Conservation (phyloP, 805 yeast species). For the Candida chilensis region DNA sequence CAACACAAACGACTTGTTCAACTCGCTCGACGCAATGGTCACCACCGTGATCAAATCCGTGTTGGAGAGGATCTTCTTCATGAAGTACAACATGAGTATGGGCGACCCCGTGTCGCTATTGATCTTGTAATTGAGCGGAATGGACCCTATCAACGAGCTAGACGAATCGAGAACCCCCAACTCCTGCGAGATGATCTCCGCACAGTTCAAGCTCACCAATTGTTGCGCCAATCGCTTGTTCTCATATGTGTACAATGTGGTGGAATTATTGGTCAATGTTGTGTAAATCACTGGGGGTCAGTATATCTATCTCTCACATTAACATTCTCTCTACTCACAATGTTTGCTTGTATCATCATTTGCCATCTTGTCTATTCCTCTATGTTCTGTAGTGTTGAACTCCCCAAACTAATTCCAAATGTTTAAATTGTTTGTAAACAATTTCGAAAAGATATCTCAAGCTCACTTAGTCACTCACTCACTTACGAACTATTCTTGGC, state of each 20-base stretch:
- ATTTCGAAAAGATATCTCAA: too few relatives aligned
- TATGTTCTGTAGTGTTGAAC: too few relatives aligned
- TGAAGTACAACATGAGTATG: constrained; percentile 30
- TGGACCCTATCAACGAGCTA: constrained; percentile 27
- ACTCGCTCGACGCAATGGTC: constrained; percentile 31
- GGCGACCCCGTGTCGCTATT: constrained; percentile 12
- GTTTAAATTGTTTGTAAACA: too few relatives aligned
- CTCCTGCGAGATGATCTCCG: constrained; percentile 45
- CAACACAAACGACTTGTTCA: constrained; percentile 35
- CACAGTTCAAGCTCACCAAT: constrained; percentile 36
- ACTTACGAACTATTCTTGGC: too few relatives aligned
- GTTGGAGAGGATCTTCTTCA: constrained; percentile 32
- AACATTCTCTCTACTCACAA: too few relatives aligned
- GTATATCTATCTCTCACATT: too few relatives aligned
- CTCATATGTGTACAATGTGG: constrained; percentile 51
- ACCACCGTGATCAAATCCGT: constrained; percentile 45
- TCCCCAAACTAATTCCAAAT: too few relatives aligned
- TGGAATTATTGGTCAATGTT: constrained; percentile 43
- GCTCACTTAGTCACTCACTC: too few relatives aligned
- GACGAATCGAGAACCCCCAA: constrained; percentile 44
- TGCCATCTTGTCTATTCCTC: too few relatives aligned
- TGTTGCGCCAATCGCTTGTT: constrained; percentile 30
- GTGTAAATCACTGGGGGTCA: constrained; percentile 42
- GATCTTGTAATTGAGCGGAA: constrained; percentile 14
- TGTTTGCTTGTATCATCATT: too few relatives aligned